Evolutionary conservation across 305 asterid species (phyloP).

Genomic region (Fraxinus paxiana): DNA sequence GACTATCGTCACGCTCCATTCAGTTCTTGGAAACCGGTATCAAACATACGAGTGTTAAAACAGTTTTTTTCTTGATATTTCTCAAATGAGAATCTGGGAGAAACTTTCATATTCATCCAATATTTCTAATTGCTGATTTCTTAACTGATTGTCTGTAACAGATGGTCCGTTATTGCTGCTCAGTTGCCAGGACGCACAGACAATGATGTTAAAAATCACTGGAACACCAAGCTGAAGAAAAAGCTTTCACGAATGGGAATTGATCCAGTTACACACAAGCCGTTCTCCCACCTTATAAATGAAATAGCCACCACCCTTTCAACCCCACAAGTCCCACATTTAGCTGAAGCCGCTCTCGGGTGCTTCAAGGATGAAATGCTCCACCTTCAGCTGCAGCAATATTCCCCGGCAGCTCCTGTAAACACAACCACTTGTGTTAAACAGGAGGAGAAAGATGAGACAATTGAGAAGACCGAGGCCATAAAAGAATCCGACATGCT

Average conservation of each 20-base stretch:
- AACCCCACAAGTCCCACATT: slow-evolving; percentile 79
- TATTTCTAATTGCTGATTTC: neutral
- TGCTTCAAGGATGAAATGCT: slow-evolving; percentile 99
- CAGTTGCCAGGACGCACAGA: slow-evolving; percentile 94
- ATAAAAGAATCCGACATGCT: slow-evolving; percentile 43
- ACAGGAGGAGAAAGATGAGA: slow-evolving; percentile 50
- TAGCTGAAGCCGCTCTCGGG: slow-evolving; percentile 93
- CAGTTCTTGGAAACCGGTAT: slow-evolving; percentile 83
- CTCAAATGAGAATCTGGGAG: neutral
- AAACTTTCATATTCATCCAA: neutral
- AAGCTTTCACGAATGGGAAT: slow-evolving; percentile 70
- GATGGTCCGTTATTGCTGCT: slow-evolving; percentile 94
- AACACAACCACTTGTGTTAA: slow-evolving; percentile 30
- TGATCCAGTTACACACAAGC: slow-evolving; percentile 94
- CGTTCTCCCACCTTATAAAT: slow-evolving; percentile 80
- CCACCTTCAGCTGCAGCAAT: slow-evolving; percentile 70
- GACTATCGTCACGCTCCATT: slow-evolving; percentile 71
- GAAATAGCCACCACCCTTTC: slow-evolving; percentile 82
- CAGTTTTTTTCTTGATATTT: neutral
- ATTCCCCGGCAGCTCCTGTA: slow-evolving; percentile 9
- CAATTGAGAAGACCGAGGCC: slow-evolving; percentile 65
- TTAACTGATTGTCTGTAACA: slow-evolving; percentile 22
- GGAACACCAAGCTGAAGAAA: slow-evolving; percentile 95
- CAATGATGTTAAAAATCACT: slow-evolving; percentile 89
- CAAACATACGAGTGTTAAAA: neutral